Evolutionary conservation across 805 yeast genomes (phyloP).

Genomic region (Saccharomycopsis vini): DNA sequence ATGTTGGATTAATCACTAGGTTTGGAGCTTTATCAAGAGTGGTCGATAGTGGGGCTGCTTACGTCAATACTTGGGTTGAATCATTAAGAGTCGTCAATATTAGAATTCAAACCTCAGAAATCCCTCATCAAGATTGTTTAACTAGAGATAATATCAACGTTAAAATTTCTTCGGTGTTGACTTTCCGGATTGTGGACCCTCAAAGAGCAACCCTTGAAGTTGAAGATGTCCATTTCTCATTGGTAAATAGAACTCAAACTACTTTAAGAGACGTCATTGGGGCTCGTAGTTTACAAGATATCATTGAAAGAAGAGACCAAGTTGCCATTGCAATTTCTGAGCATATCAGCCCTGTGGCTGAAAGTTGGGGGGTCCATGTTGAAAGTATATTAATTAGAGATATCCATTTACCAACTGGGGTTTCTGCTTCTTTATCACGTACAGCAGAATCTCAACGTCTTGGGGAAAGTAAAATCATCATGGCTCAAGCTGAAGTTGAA

Average conservation of each 20-base stretch:
- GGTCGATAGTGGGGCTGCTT: slow-evolving; percentile 60
- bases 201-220: slow-evolving; percentile 57
- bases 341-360: slow-evolving; percentile 52
- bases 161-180: slow-evolving; percentile 54
- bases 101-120: slow-evolving; percentile 50
- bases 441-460: slow-evolving; percentile 71
- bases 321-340: slow-evolving; percentile 56
- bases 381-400: slow-evolving; percentile 65
- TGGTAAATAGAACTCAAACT: slow-evolving; percentile 61
- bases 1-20: slow-evolving; percentile 57
- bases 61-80: slow-evolving; percentile 60
- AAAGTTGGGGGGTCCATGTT: slow-evolving; percentile 61
- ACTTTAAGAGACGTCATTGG: slow-evolving; percentile 68
- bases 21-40: slow-evolving; percentile 58
- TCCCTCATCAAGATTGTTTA: slow-evolving; percentile 60
- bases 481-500: slow-evolving; percentile 70
- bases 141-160: slow-evolving; percentile 64
- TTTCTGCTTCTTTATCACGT: slow-evolving; percentile 54
- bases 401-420: slow-evolving; percentile 43
- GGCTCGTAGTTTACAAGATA: slow-evolving; percentile 55
- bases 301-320: slow-evolving; percentile 64
- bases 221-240: slow-evolving; percentile 43
- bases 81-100: slow-evolving; percentile 41
- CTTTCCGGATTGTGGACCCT: slow-evolving; percentile 59
- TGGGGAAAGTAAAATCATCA: slow-evolving; percentile 68